A percentile compares a stretch with the other conserved stretches of the same genome.
These are phyloP conservation scores for Trichoderma hamatum DNA, from an alignment of 2,329 filamentous ascomycete species.

Conservation along the genomic window DNA sequence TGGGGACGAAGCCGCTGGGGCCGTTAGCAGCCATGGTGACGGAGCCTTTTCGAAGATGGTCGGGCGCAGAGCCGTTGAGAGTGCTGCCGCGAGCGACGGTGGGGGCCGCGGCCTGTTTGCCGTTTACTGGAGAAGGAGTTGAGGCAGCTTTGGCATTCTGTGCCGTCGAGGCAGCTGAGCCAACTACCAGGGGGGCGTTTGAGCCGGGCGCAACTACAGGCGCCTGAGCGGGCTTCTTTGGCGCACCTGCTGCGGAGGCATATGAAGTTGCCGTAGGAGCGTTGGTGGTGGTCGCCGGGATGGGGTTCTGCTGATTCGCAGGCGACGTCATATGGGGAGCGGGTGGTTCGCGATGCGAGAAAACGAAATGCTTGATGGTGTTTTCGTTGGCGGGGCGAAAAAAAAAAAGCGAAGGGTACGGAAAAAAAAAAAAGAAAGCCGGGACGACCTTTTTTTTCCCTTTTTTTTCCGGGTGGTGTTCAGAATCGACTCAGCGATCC, in stretches of 20 bases:
- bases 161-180: constrained; percentile 53
- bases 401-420: constrained; percentile 32
- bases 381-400: constrained; percentile 29
- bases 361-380: constrained; percentile 16
- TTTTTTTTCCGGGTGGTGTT: not conserved
- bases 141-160: constrained; percentile 62
- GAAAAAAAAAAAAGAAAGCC: constrained; percentile 28
- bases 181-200: constrained; percentile 56
- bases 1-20: constrained; percentile 73
- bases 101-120: constrained; percentile 72
- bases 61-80: constrained; percentile 69
- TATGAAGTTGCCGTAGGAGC: constrained; percentile 64
- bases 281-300: constrained; percentile 60
- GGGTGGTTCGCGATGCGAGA: constrained; percentile 38
- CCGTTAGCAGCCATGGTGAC: constrained; percentile 89
- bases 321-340: constrained; percentile 62
- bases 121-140: constrained; percentile 81
- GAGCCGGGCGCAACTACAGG: constrained; percentile 64
- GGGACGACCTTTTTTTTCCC: not conserved
- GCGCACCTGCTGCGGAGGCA: constrained; percentile 67
- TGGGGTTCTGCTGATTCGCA: constrained; percentile 57
- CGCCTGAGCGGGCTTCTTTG: constrained; percentile 64
- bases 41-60: constrained; percentile 84
- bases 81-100: constrained; percentile 65
- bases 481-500: constrained; percentile 16